Conservation (phyloP, 2,329 filamentous ascomycete species). For the Pseudodiploospora longispora region DNA sequence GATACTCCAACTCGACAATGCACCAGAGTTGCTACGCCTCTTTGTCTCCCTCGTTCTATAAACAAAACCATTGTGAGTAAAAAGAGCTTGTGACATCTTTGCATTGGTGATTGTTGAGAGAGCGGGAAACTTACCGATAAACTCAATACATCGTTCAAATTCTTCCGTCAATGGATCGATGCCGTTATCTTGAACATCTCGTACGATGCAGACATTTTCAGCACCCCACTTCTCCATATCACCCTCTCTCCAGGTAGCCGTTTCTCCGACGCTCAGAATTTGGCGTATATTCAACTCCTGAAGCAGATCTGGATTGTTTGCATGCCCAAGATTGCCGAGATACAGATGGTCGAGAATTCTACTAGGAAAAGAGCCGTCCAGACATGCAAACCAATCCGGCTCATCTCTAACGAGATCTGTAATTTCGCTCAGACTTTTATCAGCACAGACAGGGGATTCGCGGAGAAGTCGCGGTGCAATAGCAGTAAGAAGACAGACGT, state of each 20-base stretch:
- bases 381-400: constrained; percentile 71
- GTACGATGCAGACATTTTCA: constrained; percentile 72
- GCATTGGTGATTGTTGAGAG: not conserved
- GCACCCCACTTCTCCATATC: constrained; percentile 64
- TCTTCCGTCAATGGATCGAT: constrained; percentile 85
- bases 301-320: constrained; percentile 84
- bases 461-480: constrained; percentile 69
- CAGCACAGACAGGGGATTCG: constrained; percentile 52
- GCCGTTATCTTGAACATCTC: constrained; percentile 91
- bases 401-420: constrained; percentile 47
- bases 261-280: constrained; percentile 87
- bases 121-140: constrained; percentile 64
- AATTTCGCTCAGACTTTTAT: constrained; percentile 44
- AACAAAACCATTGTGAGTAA: not conserved
- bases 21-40: constrained; percentile 79
- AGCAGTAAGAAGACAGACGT: constrained; percentile 71
- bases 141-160: constrained; percentile 77
- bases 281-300: constrained; percentile 74
- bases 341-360: constrained; percentile 92
- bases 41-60: constrained; percentile 67
- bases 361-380: constrained; percentile 88
- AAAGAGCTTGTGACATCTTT: not conserved
- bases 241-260: constrained; percentile 68
- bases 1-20: constrained; percentile 96
- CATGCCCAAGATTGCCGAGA: constrained; percentile 84